Base-by-base conservation (phyloP, 164 flowering plant species). In the Vitis cinerea region DNA sequence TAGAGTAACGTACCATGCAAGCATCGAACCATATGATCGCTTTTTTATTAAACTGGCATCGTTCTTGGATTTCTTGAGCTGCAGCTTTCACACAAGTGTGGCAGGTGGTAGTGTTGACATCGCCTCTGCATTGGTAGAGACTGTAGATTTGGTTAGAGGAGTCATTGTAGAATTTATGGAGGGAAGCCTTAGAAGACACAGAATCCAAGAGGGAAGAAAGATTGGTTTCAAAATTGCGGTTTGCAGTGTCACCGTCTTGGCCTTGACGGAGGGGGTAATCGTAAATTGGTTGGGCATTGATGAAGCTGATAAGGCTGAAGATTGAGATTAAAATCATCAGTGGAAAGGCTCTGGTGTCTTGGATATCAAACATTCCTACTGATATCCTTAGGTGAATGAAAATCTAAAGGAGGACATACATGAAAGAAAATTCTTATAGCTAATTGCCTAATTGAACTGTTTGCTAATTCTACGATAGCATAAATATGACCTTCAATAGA, bases 21-120 rank as follows among this genome's bases (percentile, higher is more conserved):
- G 66, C 29, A 14, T 78, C 77, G 51, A 70, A 79, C 82, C 80
- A 79, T 10, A 71, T 51, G 52, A 73, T 62, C 1, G 80, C 78
- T 9, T 1, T 37, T 16, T 7, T 56, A 17, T 50, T 3, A 1
- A 53, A 23, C 0, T 67, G 59, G 60, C 83, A 77, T 8, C 19
- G 27, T 4, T 63, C 8, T 50, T 2, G 11, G 63, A 80, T 57
- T 13, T 49, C 10, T 17, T 50, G 66, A 17, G 11, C 17, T 2
- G 83, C 74, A 52, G 10, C 15, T 4, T 55, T 29, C 29, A 80
- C 63, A 48, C 81, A 80, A 3, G 1, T 16, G 11, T 16, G 69
- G 37, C 83, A 80, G 8, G 11, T 58, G 14, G n/a, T 14, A 3
- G 4, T 27, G 2, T 73, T 6, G 3, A 72, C 48, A 64, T 80